Evolutionary conservation across 495 filamentous ascomycete species (phyloP), one percentile per base, ranked within the genome.

Genomic region (Neurospora sublineolata): DNA sequence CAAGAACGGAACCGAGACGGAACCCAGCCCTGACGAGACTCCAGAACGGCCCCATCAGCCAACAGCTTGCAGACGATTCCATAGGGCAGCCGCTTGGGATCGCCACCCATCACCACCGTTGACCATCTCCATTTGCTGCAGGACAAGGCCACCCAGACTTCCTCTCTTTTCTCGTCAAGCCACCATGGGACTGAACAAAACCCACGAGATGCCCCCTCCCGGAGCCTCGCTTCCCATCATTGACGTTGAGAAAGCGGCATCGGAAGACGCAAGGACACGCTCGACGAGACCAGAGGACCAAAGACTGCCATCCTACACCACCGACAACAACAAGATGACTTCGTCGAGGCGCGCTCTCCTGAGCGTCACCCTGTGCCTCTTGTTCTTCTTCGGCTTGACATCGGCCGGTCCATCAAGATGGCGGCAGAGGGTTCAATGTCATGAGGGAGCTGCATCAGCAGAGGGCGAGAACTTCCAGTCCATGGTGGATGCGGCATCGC

Each of bases 401-500:
- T 75, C 76, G 72, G 81, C 77, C 33, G 70, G 41, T 18, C 20
- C 72, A 10, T 18, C 42, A 18, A 60, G 41, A 18, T 42, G n/a
- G 36, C 44, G 58, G 40, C 71, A 69, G 68, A 72, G 64, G 68
- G 41, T 68, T 27, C 73, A 69, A 72, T 76, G 76, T 23, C 39
- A 44, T 42, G n/a, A 70, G 23, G 52, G 36, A 40, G 58, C 23
- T 64, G 52, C 27, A 27, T 69, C 23, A 41, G 70, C 70, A 23
- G 27, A 30, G 58, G 68, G 52, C 8, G 23, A 27, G 30, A 38
- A 23, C 38, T 78, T 83, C 75, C 79, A 78, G 18, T 71, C 76
- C 44, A 58, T 79, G 46, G 70, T 83, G 69, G 79, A 76, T 60
- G 72, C 77, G 12, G 77, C 80, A 20, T 81, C 82, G n/a, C 76